phyloP scores from a whole-genome alignment of 2,329 filamentous ascomycete species.

The Fusarium sororula region DNA sequence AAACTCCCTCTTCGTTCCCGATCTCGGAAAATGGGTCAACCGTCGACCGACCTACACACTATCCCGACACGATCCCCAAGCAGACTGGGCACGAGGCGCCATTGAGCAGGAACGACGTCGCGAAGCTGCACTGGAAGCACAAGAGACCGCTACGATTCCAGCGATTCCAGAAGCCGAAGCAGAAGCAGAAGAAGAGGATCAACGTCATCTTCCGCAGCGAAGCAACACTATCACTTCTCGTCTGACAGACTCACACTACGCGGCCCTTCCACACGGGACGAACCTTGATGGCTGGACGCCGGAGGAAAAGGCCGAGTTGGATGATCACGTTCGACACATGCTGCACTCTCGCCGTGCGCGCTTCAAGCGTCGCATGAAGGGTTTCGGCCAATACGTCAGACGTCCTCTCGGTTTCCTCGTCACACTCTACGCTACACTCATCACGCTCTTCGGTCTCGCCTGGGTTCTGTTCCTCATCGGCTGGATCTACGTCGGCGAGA shows the following conservation, averaged over 20 bases:
- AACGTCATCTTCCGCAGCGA: slow-evolving; percentile 47
- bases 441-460: slow-evolving; percentile 84
- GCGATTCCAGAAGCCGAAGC: slow-evolving; percentile 4
- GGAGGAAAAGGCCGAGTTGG: slow-evolving; percentile 78
- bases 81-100: slow-evolving; percentile 36
- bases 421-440: slow-evolving; percentile 82
- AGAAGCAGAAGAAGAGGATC: neutral
- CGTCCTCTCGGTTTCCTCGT: slow-evolving; percentile 84
- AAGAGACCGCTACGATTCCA: neutral
- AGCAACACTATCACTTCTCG: slow-evolving; percentile 71
- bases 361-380: slow-evolving; percentile 81
- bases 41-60: slow-evolving; percentile 81
- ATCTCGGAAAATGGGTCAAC: slow-evolving; percentile 79
- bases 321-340: slow-evolving; percentile 89
- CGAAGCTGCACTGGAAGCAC: slow-evolving; percentile 12
- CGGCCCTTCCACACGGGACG: slow-evolving; percentile 79
- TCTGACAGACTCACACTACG: slow-evolving; percentile 76
- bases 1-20: slow-evolving; percentile 87
- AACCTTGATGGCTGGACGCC: slow-evolving; percentile 78
- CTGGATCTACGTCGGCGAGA: slow-evolving; percentile 84
- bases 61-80: slow-evolving; percentile 55
- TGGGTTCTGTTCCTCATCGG: slow-evolving; percentile 94
- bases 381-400: slow-evolving; percentile 81
- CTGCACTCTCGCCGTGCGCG: slow-evolving; percentile 81
- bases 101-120: slow-evolving; percentile 30